These are phyloP conservation scores for Mortierella sp. DNA, from an alignment of 371 early-diverging fungal genomes.

Conservation along the genomic window DNA sequence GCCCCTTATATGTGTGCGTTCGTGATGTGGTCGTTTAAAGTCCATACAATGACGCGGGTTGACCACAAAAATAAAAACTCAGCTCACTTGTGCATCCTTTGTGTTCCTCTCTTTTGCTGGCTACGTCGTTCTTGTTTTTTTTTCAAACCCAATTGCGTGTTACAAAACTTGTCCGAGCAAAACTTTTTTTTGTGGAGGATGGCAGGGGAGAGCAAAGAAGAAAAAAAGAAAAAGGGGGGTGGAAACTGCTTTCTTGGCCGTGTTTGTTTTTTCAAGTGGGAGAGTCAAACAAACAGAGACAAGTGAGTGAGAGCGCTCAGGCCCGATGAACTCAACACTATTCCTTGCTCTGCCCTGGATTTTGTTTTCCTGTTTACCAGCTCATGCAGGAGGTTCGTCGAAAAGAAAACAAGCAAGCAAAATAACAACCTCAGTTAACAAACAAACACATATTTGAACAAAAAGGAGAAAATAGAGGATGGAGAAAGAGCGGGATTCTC, in stretches of 20 bases:
- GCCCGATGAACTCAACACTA: not conserved
- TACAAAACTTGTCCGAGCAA: not conserved
- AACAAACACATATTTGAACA: not conserved
- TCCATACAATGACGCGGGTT: not conserved
- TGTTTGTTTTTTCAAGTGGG: not conserved
- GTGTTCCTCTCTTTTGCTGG: not conserved
- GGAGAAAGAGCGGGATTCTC: not conserved
- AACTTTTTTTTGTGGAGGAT: not conserved
- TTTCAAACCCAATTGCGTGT: not conserved
- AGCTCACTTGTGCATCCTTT: not conserved
- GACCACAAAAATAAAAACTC: not conserved
- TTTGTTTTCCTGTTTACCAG: no score
- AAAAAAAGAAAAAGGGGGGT: not conserved
- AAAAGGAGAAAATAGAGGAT: not conserved
- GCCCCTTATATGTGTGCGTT: not conserved
- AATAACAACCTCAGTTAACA: no score
- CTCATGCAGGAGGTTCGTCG: not conserved
- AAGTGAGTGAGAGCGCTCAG: not conserved
- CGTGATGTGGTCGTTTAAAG: not conserved
- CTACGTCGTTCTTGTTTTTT: not conserved
- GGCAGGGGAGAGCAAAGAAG: conserved; percentile 4
- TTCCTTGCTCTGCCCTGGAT: not conserved
- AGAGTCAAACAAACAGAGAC: not conserved
- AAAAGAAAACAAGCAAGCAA: not conserved
- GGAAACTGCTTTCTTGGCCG: not conserved